Percentiles rank a stretch among this genome's conserved stretches.
These are phyloP conservation scores for Acephala macrosclerotiorum DNA, from an alignment of 2,329 filamentous ascomycete species.

Conservation along the genomic window DNA sequence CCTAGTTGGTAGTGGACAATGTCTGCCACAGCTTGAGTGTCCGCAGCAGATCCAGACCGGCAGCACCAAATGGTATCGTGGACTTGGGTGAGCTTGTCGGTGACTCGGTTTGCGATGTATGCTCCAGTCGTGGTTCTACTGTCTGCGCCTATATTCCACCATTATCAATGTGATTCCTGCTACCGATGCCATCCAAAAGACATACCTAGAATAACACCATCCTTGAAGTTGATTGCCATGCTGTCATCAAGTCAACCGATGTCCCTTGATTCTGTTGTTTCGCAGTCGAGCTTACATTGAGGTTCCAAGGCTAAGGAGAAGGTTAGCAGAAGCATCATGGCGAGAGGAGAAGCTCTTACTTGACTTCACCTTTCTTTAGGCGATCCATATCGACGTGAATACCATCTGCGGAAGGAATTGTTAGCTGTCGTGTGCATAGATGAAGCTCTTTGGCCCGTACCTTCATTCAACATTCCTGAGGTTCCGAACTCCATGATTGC, in stretches of 20 bases:
- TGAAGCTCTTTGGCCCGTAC: constrained; percentile 48
- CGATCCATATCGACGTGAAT: constrained; percentile 99
- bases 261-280: constrained; percentile 28
- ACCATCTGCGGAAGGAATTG: constrained; percentile 68
- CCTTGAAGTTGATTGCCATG: constrained; percentile 99
- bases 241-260: constrained; percentile 55
- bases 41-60: constrained; percentile 94
- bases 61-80: constrained; percentile 99
- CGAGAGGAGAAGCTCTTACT: constrained; percentile 68
- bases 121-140: constrained; percentile 96
- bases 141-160: constrained; percentile 72
- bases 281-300: constrained; percentile 76
- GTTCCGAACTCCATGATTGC: constrained; percentile 68
- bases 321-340: constrained; percentile 27
- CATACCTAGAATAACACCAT: constrained; percentile 90
- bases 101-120: constrained; percentile 99
- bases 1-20: constrained; percentile 97
- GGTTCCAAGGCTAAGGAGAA: constrained; percentile 78
- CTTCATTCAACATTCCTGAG: constrained; percentile 69
- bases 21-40: constrained; percentile 97
- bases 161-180: constrained; percentile 23
- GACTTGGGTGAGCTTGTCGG: constrained; percentile 98
- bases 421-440: constrained; percentile 38
- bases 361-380: constrained; percentile 98
- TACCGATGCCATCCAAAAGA: constrained; percentile 12